A percentile compares a stretch with the other conserved stretches of the same genome.
These are phyloP conservation scores for Spathaspora sp. DNA, from an alignment of 805 yeast species.

Conservation along the genomic window DNA sequence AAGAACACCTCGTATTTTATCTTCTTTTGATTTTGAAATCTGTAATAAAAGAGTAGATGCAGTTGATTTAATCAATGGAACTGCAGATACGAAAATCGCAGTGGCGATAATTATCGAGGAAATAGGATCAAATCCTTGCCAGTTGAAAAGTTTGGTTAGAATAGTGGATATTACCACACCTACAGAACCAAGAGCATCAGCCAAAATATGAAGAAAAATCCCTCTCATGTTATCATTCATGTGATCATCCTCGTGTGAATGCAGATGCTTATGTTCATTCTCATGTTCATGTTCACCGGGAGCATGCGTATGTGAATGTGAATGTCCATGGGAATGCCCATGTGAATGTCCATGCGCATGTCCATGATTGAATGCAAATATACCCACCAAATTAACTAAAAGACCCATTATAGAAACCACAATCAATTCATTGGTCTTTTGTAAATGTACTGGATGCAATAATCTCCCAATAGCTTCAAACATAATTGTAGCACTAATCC, in stretches of 20 bases:
- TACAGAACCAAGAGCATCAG: constrained; percentile 94
- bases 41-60: constrained; percentile 69
- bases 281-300: constrained; percentile 13
- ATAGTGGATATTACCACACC: constrained; percentile 93
- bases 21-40: constrained; percentile 57
- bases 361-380: constrained; percentile 85
- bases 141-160: constrained; percentile 59
- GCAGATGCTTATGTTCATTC: constrained; percentile 9
- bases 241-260: constrained; percentile 7
- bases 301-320: constrained; percentile 25
- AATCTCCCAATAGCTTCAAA: constrained; percentile 85
- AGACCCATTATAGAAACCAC: constrained; percentile 84
- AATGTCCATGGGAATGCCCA: constrained; percentile 30
- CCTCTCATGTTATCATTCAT: constrained; percentile 82
- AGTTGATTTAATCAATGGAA: constrained; percentile 81
- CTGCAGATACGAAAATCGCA: constrained; percentile 73
- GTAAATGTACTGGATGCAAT: constrained; percentile 69
- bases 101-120: constrained; percentile 86
- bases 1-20: constrained; percentile 57
- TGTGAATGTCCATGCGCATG: constrained; percentile 40
- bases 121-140: constrained; percentile 86
- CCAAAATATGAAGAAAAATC: constrained; percentile 86
- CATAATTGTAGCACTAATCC: constrained; percentile 83
- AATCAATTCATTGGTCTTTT: constrained; percentile 77
- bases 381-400: constrained; percentile 85